Evolutionary conservation across 257 asterid species (phyloP), one percentile per base, ranked within the genome.

Genomic region (Ilex aquifolium): DNA sequence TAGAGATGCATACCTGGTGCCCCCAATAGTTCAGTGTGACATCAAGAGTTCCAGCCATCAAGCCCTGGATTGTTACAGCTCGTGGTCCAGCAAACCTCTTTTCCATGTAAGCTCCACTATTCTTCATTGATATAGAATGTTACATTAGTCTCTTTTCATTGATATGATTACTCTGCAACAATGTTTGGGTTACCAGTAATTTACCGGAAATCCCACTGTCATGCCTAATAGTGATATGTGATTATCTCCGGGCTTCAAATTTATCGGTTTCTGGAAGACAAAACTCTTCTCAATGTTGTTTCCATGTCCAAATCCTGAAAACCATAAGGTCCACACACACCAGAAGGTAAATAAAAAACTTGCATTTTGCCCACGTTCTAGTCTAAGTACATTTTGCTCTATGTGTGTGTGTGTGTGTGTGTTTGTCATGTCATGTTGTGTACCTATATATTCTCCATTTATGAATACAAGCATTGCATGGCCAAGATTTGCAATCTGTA

Each of bases 21-120:
- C 76, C 79, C 99, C 99, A 93, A 31, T 56, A 31, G 76, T 85
- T 90, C 42, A 15, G 13, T 15, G 92, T 83, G 69, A 93, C 65
- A 68, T 90, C 99, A 30, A 93, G 86, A 46, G 88, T 93, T 60
- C 99, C 99, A 31, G 92, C 60, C 95, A 90, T 87, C 63, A 90
- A 67, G 14, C 99, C 99, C 62, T 85, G 91, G 44, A 93, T 59
- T 8, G 84, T 74, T 54, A 93, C 61, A 10, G 74, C 87, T 82
- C 79, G 66, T 0, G 96, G 95, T 60, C 99, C 99, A 1, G 97
- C 96, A 69, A 79, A 90, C 66, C 99, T 79, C 83, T 54, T 93
- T 75, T 93, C 99, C 99, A 93, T 93, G 72, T 72, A 87, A 13
- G 96, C 99, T 62, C 99, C 99, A 51, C 99, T 93, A 67, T 93